These are phyloP conservation scores for Vigna nakashimae DNA, from an alignment of 306 rosid species.

Conservation along the genomic window DNA sequence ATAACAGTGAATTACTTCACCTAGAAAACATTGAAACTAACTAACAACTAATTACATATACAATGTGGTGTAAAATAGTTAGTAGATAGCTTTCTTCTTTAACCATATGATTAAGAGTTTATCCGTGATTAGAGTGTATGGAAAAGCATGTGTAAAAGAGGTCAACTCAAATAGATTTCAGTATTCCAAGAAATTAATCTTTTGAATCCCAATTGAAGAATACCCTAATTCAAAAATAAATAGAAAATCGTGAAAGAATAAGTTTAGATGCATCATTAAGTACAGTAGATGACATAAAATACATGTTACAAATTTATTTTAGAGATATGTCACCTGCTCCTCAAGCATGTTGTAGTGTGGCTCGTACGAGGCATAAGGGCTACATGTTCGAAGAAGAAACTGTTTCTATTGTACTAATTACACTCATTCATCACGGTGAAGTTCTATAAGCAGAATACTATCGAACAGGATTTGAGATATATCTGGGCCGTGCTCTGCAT, in stretches of 20 bases:
- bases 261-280: not conserved
- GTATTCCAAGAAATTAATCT: too few relatives aligned
- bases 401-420: not conserved
- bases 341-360: not conserved
- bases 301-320: not conserved
- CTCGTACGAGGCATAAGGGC: not conserved
- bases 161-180: too few relatives aligned
- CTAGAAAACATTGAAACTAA: slow-evolving; percentile 1
- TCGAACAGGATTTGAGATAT: not conserved
- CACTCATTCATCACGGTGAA: not conserved
- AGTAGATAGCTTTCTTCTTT: too few relatives aligned
- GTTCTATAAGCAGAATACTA: not conserved
- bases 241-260: too few relatives aligned
- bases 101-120: not conserved
- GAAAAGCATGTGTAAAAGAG: too few relatives aligned
- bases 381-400: slow-evolving; percentile 1
- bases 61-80: not conserved
- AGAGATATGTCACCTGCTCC: slow-evolving; percentile 12
- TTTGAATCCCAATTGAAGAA: too few relatives aligned
- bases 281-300: not conserved
- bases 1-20: not conserved
- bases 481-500: slow-evolving; percentile 12
- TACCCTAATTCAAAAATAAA: too few relatives aligned
- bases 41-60: not conserved
- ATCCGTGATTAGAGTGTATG: not conserved